Conservation (phyloP, 129 eudicot genomes). For the Centaurea solstitialis region DNA sequence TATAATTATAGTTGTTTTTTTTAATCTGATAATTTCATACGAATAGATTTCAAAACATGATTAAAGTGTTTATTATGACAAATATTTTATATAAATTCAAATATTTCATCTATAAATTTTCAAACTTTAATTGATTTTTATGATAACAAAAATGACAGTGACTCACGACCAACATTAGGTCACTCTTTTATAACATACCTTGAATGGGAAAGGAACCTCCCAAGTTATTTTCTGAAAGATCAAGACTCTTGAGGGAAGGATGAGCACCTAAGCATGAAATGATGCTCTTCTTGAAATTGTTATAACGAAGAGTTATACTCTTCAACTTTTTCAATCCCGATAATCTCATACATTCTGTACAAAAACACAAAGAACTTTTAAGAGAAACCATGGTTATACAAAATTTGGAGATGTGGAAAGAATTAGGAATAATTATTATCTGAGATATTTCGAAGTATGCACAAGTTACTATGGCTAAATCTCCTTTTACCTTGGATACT, state of each 20-base stretch:
- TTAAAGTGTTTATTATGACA: too few species aligned
- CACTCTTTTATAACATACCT: too few species aligned
- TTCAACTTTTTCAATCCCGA: slow-evolving; percentile 11
- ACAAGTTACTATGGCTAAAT: background rate
- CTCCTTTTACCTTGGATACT: slow-evolving; percentile 14
- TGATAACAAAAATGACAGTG: too few species aligned
- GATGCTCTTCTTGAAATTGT: slow-evolving; percentile 13
- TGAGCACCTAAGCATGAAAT: slow-evolving; percentile 20
- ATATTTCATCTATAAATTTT: too few species aligned
- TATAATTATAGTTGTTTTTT: too few species aligned
- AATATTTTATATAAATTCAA: too few species aligned
- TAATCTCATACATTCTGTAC: slow-evolving; percentile 13
- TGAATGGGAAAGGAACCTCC: too few species aligned
- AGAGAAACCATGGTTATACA: background rate
- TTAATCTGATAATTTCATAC: too few species aligned
- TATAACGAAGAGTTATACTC: background rate
- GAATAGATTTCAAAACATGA: too few species aligned
- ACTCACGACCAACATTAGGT: too few species aligned
- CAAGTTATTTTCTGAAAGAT: background rate
- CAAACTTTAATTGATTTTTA: too few species aligned
- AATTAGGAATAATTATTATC: background rate
- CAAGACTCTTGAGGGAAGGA: slow-evolving; percentile 22
- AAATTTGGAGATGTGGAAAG: background rate
- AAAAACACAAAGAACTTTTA: background rate
- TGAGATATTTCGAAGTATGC: background rate